Conservation (phyloP, 371 early-diverging fungal species). For the Mortierella sp. region DNA sequence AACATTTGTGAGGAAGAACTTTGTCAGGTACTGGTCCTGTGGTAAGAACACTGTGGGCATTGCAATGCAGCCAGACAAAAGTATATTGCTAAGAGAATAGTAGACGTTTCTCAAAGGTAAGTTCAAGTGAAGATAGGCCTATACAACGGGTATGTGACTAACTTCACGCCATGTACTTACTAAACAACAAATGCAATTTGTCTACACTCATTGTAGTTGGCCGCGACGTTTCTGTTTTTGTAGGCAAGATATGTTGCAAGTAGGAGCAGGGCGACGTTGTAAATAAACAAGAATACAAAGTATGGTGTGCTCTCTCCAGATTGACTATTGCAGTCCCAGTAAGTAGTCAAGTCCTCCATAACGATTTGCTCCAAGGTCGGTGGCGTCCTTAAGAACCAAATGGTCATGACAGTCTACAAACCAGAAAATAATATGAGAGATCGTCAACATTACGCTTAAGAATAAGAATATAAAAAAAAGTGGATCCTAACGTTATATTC, state of each 20-base stretch:
- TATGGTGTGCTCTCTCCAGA: conserved; percentile 53
- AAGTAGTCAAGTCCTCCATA: conserved; percentile 61
- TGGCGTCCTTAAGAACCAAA: conserved; percentile 58
- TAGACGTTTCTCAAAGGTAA: neutral
- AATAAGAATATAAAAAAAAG: too few relatives aligned
- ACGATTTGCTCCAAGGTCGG: conserved; percentile 59
- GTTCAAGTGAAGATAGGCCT: neutral
- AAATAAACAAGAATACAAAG: conserved; percentile 53
- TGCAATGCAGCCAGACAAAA: conserved; percentile 68
- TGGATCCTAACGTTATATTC: neutral
- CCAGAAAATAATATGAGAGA: neutral
- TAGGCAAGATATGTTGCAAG: conserved; percentile 72
- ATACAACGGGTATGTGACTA: neutral
- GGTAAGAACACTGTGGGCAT: conserved; percentile 66
- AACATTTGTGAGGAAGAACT: conserved; percentile 66
- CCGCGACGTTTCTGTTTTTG: conserved; percentile 69
- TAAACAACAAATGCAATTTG: conserved; percentile 73
- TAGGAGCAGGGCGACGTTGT: conserved; percentile 60
- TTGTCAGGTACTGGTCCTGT: conserved; percentile 66
- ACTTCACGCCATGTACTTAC: conserved; percentile 58
- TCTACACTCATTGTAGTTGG: conserved; percentile 69
- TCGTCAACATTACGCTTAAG: neutral
- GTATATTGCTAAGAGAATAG: conserved; percentile 62
- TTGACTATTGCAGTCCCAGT: conserved; percentile 61
- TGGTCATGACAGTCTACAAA: conserved; percentile 59